These are phyloP conservation scores for Podila epigama DNA, from an alignment of 192 early-diverging fungal genomes.

Conservation along the genomic window DNA sequence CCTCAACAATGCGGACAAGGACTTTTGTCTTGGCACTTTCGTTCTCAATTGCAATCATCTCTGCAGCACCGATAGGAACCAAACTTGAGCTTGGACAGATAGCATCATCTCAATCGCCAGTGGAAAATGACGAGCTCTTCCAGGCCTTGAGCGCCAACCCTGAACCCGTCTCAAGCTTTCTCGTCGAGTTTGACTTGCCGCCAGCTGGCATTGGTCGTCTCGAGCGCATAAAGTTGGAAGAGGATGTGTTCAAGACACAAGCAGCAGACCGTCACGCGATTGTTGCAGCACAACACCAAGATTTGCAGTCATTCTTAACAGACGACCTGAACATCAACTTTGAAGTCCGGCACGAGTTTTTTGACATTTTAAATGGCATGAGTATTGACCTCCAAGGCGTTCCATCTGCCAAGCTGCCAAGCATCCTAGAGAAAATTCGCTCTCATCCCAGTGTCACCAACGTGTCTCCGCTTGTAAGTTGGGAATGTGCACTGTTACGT, in stretches of 20 bases:
- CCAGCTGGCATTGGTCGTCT: constrained; percentile 16
- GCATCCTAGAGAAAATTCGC: constrained; percentile 20
- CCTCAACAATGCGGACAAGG: constrained; percentile 2
- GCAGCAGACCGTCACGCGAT: constrained; percentile 1
- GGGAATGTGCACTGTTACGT: no score
- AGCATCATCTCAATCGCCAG: background rate
- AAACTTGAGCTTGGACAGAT: background rate
- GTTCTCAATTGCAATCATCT: constrained; percentile 1
- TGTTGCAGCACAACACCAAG: constrained; percentile 12
- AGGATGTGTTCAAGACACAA: background rate
- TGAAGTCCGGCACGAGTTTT: constrained; percentile 31
- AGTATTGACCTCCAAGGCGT: constrained; percentile 26
- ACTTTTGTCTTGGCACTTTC: constrained; percentile 5
- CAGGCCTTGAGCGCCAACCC: constrained; percentile 6
- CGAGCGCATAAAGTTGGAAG: constrained; percentile 16
- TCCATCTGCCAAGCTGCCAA: background rate
- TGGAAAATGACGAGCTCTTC: background rate
- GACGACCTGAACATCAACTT: constrained; percentile 11
- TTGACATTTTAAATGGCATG: constrained; percentile 31
- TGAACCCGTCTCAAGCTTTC: constrained; percentile 15
- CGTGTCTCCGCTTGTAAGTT: constrained; percentile 28
- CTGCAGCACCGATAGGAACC: background rate
- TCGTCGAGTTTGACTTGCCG: constrained; percentile 23
- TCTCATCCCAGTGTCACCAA: constrained; percentile 16
- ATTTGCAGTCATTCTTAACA: constrained; percentile 2